Evolutionary conservation across 2,329 filamentous ascomycete genomes (phyloP).

Genomic region (Alternaria ventricosa): DNA sequence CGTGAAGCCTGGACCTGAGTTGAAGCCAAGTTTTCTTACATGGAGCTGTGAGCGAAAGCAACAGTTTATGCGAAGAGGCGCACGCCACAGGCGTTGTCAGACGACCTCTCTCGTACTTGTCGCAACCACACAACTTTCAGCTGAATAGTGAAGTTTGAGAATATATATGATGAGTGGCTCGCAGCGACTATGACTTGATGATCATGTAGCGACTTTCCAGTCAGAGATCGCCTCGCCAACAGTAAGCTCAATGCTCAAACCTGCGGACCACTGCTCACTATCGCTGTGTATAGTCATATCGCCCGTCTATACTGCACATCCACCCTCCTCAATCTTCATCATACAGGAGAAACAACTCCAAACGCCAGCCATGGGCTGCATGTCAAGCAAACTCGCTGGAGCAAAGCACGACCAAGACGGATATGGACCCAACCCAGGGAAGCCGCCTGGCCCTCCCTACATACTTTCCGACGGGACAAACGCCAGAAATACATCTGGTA

Average conservation of each 20-base stretch:
- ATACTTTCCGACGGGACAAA: neutral
- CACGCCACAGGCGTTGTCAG: neutral
- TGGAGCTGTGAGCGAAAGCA: neutral
- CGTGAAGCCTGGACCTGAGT: neutral
- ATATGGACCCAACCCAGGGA: neutral
- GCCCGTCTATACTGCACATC: neutral
- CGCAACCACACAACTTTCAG: neutral
- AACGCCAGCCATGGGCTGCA: slow-evolving; percentile 11
- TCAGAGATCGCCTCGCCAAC: neutral
- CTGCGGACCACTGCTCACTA: neutral
- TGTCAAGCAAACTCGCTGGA: slow-evolving; percentile 11
- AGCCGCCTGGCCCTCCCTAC: neutral
- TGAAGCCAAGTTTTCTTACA: neutral
- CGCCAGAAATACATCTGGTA: neutral
- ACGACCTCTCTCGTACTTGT: neutral
- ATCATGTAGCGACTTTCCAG: neutral
- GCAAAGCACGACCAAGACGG: neutral
- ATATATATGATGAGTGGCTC: neutral
- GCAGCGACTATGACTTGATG: neutral
- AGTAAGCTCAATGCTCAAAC: neutral
- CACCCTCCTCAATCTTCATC: neutral
- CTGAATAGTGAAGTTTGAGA: neutral
- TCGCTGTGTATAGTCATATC: neutral
- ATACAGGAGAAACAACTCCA: neutral
- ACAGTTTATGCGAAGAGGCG: neutral